phyloP scores from a whole-genome alignment of 2,329 filamentous ascomycete genomes.

The Phialophora expanda region DNA sequence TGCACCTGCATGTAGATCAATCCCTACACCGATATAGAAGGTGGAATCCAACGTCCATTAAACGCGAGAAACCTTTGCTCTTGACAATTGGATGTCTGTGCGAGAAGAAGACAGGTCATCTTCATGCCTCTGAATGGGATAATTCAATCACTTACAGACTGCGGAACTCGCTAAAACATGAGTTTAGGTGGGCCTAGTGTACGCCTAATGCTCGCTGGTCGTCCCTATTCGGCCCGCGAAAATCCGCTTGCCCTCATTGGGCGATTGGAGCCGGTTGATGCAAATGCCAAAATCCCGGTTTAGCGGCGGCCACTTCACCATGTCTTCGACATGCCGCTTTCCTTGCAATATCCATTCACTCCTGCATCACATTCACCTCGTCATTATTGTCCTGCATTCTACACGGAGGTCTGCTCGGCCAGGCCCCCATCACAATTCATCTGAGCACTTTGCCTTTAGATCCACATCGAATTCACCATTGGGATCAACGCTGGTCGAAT shows the following conservation, averaged over 20 bases:
- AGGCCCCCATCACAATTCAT: background rate
- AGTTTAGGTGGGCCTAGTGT: background rate
- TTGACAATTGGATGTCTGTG: background rate
- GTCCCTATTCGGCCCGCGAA: background rate
- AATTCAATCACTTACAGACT: too few relatives aligned
- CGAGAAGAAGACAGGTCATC: background rate
- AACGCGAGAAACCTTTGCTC: background rate
- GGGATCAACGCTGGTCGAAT: background rate
- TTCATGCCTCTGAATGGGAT: background rate
- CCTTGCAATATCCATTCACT: too few relatives aligned
- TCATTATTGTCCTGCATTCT: background rate
- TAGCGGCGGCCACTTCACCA: background rate
- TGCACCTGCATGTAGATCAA: background rate
- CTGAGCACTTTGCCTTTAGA: background rate
- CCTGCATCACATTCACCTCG: background rate
- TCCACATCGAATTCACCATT: background rate
- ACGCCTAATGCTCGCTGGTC: background rate
- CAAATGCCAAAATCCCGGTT: background rate
- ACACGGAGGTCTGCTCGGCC: background rate
- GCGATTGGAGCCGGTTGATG: background rate
- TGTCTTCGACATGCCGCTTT: background rate
- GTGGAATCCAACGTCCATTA: background rate
- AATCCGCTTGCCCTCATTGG: background rate
- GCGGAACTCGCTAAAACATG: background rate
- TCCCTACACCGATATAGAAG: background rate